Evolutionary conservation across 2,329 filamentous ascomycete species (phyloP).

Genomic region (Sporothrix pallida): DNA sequence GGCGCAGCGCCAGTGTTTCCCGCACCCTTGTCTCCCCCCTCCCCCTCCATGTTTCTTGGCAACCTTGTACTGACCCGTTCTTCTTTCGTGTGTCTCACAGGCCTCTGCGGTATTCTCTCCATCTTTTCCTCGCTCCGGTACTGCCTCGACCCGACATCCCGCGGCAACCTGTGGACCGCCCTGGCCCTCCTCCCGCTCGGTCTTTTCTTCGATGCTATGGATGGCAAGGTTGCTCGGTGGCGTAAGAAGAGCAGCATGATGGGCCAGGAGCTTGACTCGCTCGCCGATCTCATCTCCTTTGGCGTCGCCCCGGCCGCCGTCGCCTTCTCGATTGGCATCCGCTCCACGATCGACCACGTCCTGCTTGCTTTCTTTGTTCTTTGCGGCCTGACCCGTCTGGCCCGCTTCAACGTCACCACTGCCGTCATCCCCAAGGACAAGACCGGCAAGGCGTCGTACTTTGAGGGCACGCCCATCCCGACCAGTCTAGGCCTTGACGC

Average conservation of each 20-base stretch:
- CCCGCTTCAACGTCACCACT: conserved; percentile 97
- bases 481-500: conserved; percentile 81
- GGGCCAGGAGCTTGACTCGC: conserved; percentile 95
- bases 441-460: conserved; percentile 89
- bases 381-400: conserved; percentile 88
- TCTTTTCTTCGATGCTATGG: conserved; percentile 97
- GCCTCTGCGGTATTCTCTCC: conserved; percentile 91
- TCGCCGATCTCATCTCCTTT: conserved; percentile 96
- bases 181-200: conserved; percentile 89
- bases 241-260: conserved; percentile 95
- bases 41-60: neutral
- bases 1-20: neutral
- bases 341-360: conserved; percentile 81
- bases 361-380: conserved; percentile 87
- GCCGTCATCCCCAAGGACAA: conserved; percentile 88
- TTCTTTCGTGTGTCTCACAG: conserved; percentile 17
- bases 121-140: conserved; percentile 95
- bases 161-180: conserved; percentile 77
- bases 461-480: conserved; percentile 95
- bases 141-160: conserved; percentile 72
- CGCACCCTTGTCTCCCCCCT: conserved; percentile 42
- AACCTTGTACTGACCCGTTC: neutral
- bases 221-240: conserved; percentile 96
- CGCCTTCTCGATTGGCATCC: conserved; percentile 87
- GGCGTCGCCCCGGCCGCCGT: conserved; percentile 86